Base-by-base conservation (phyloP, 768 basidiomycete genomes). In the Solioccasus polychromus region DNA sequence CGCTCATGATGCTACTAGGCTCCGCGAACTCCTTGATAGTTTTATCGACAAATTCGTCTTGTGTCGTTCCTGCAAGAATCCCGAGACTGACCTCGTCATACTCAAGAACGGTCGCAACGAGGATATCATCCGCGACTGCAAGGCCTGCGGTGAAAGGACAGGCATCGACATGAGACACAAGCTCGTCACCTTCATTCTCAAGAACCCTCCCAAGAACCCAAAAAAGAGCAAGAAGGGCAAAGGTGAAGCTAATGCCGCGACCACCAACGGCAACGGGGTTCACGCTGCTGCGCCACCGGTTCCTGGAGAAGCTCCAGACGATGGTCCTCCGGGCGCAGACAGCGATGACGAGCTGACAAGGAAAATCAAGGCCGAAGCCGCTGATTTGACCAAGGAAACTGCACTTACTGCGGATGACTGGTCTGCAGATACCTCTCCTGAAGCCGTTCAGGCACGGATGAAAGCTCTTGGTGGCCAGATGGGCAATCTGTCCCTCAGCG, bases 41-140 rank as follows among this genome's bases (percentile, higher is more conserved):
- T 99, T 98, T 77, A 99, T 99, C 73, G 92, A 95, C 59, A 97
- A 97, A 70, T 99, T 96, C 56, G 92, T 99, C 35, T 83, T 99
- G 14, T 99, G 96, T 73, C 85, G 84, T 48, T 81, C 88, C 9
- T 99, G 96, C 87, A 97, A 98, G 75, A 99, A 99, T 65, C 96
- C 96, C 10, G 96, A 99, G 71, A 99, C 96, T 25, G 94, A 97
- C 60, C 82, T 97, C 35, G 70, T 92, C 71, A 80, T 99, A 64
- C 82, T 92, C 66, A 94, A 91, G 69, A 71, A 62, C 46, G 92
- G 93, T 39, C 71, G 79, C 23, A 74, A 69, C 46, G 96, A 97
- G 58, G 81, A 88, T 54, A 92, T 98, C 63, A 81, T 88, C 54
- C 83, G 94, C 50, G 94, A 99, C 68, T 99, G 96, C 79, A 97